Base-by-base conservation (phyloP, 345 rosid genomes). In the Excoecaria cochinchinensis region DNA sequence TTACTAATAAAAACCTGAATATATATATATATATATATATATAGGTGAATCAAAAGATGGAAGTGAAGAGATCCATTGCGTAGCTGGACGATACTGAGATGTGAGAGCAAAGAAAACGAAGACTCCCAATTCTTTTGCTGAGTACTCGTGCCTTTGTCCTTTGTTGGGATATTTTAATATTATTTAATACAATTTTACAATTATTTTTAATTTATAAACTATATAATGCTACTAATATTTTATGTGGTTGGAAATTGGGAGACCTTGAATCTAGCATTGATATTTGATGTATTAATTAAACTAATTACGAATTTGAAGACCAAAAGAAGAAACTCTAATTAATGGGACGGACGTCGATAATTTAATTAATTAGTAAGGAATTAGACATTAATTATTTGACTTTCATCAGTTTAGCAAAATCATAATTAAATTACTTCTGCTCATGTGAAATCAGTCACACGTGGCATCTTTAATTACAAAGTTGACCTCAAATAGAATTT, bases 401-500 rank as follows among this genome's bases (percentile, higher is more conserved):
- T 68, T 50, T 6, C 42, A 68, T 39, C 4, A 16, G 6, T 31
- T 68, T 14, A 17, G 59, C 5, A 14, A 14, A 16, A 13, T 63
- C 15, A 9, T 15, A 14, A 10, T 40, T 1, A 57, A 22, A 71
- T 42, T 42, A 40, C 19, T 42, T 13, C 3, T 40, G 57, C 31
- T 31, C 2, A 31, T 19, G 10, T 71, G 12, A 21, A 69, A 47
- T 70, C 71, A 50, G 63, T 68, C 74, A 40, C 87, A 77, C 80
- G 74, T 81, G 81, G 38, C 46, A 48, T 42, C 61, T 65, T 76
- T 77, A 79, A 72, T 74, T 75, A 24, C 22, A 70, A 48, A 58
- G 73, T 82, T 79, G 84, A 82, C 82, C 53, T 53, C 73, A n/a
- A 80, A 61, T 17, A 70, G 75, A 80, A 82, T 72, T 70, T 74